A percentile compares a stretch with the other conserved stretches of the same genome.
Conservation (phyloP, 345 rosid genomes). For the Pistacia atlantica region DNA sequence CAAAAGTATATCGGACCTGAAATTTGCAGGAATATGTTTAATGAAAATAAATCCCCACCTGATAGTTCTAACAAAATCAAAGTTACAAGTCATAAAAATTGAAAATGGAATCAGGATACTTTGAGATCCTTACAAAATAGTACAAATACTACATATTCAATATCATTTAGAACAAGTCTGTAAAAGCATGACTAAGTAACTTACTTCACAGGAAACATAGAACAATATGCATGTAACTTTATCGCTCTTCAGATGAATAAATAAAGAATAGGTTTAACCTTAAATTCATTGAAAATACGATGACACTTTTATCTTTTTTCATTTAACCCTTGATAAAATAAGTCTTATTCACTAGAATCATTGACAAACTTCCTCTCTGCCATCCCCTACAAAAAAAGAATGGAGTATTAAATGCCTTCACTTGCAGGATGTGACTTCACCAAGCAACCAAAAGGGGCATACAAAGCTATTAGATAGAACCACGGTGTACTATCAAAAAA, state of each 20-base stretch:
- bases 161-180: background rate
- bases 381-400: background rate
- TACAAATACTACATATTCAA: background rate
- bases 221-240: background rate
- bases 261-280: background rate
- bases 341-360: background rate
- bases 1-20: slow-evolving; percentile 75
- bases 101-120: background rate
- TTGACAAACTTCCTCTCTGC: background rate
- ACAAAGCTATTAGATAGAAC: background rate
- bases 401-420: background rate
- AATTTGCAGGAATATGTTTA: slow-evolving; percentile 9
- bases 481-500: no score
- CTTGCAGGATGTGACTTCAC: background rate
- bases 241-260: no score
- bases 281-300: background rate
- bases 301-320: background rate
- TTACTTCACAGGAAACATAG: background rate
- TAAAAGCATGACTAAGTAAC: background rate
- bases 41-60: background rate
- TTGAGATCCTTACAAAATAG: background rate
- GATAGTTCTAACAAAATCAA: background rate
- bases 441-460: background rate
- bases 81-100: background rate
- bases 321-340: background rate